Base-by-base conservation (phyloP, 179 eudicot genomes). In the Nepenthes alata region DNA sequence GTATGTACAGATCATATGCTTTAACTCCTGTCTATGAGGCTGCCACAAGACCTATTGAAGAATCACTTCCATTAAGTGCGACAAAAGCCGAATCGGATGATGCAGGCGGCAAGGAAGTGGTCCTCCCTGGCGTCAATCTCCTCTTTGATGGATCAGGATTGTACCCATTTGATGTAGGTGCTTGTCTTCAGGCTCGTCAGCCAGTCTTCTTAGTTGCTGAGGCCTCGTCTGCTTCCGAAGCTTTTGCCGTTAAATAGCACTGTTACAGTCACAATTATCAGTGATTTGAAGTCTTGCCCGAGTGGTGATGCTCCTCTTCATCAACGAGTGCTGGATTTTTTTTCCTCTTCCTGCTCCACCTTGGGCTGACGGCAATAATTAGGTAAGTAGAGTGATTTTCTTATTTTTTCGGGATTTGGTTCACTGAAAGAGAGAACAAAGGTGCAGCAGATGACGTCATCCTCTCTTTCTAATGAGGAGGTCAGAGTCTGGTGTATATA, bases 131-230 rank as follows among this genome's bases (percentile, higher is more conserved):
- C 61, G 95, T 93, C 58, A 83, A 83, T 77, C 98, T 93, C 60
- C 76, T 93, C 36, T 93, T 86, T 72, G 95, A 93, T 67, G 98
- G 98, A 63, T 83, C 84, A 48, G 88, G 80, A 71, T 68, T 93
- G 77, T 83, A 76, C 34, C 90, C 95, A 16, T 93, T 89, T 59
- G 98, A 93, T 55, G 85, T 93, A 41, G 85, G 93, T 64, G 97
- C 98, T 67, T 89, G 95, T 66, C 83, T 89, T 12, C 98, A 93
- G 84, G 98, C 97, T 71, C 95, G 97, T 65, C 96, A 80, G 74
- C 93, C 98, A 38, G 86, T 90, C 51, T 75, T 79, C 65, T 81
- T 93, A 53, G 77, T 93, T 63, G 82, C 95, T 48, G 95, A 83
- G 79, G 96, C 98, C n/a, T 85, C 96, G 55, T 78, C 95, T 62